Percentiles rank a stretch among this genome's conserved stretches.
These are phyloP conservation scores for Pseudonectria foliicola DNA, from an alignment of 2,329 filamentous ascomycete species.

Conservation along the genomic window DNA sequence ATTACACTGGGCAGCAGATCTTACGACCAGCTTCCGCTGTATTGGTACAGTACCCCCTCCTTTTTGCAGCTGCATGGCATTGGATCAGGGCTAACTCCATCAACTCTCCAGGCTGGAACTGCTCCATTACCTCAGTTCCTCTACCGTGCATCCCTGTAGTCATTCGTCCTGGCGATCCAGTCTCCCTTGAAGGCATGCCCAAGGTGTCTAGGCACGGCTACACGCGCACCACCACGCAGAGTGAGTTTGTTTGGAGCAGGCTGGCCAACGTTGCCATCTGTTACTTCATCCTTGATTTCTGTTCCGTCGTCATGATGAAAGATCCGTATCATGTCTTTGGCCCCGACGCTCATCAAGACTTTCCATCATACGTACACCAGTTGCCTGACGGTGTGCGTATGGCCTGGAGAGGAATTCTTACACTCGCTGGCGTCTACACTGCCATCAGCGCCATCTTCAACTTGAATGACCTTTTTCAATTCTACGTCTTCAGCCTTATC, in stretches of 20 bases:
- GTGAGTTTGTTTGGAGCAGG: slow-evolving; percentile 38
- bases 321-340: slow-evolving; percentile 72
- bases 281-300: slow-evolving; percentile 63
- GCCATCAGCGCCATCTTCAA: slow-evolving; percentile 56
- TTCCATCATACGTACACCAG: slow-evolving; percentile 36
- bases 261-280: slow-evolving; percentile 41
- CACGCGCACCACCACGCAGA: slow-evolving; percentile 33
- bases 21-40: slow-evolving; percentile 48
- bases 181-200: slow-evolving; percentile 36
- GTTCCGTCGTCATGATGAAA: slow-evolving; percentile 61
- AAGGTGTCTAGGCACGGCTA: slow-evolving; percentile 39
- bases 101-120: slow-evolving; percentile 46
- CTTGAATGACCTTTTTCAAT: slow-evolving; percentile 51
- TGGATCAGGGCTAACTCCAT: no score
- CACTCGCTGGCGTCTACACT: slow-evolving; percentile 47
- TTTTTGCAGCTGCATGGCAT: no score
- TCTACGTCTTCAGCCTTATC: slow-evolving; percentile 39
- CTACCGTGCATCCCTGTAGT: slow-evolving; percentile 33
- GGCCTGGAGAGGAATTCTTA: slow-evolving; percentile 50
- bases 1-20: slow-evolving; percentile 48
- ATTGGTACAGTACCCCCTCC: slow-evolving; percentile 34
- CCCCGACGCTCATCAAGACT: slow-evolving; percentile 26
- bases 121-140: slow-evolving; percentile 44
- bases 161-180: slow-evolving; percentile 27
- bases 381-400: slow-evolving; percentile 40